Evolutionary conservation across 2,329 filamentous ascomycete genomes (phyloP), one percentile per base, ranked within the genome.

Genomic region (Plectosphaerella sp.): DNA sequence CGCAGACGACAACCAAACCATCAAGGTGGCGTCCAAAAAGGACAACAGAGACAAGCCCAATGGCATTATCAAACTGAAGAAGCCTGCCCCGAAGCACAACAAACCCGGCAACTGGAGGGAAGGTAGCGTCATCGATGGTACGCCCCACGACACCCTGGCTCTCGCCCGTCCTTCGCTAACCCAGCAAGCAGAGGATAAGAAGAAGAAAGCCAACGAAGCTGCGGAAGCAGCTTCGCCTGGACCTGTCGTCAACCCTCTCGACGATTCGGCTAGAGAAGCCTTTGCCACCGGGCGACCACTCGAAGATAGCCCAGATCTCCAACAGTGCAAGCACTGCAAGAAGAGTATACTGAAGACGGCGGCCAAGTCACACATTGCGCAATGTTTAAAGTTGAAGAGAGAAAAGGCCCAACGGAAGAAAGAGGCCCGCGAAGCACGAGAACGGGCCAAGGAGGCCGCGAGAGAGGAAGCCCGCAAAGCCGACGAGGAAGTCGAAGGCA

Each of bases 311-410:
- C 82, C 88, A 11, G 90, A 96, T 57, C 80, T 90, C 10, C 85
- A 94, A 48, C 80, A 88, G 59, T 99, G 93, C 79, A 97, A 94
- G 67, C 91, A 95, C 67, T 99, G 93, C 74, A 96, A 94, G 71
- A 92, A 95, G 62, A 88, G 88, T 49, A 82, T 96, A 12, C 76
- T 94, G 14, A 88, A 87, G 61, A 83, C 83, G 33, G 85, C 84
- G 1, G 88, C 89, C 2, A 86, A 87, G 53, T 82, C 83, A 16
- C 93, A 99, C 64, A 90, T 96, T 54, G 86, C 87, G 37, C 83
- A 87, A 45, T 99, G 93, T 62, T 73, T 97, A 52, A 87, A 86
- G 59, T 83, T 91, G 52, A 96, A 96, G 72, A 91, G 87, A 62
- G 87, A 89, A 66, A 89, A 90, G 71, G 86, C 87, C 1, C 84